phyloP scores from a whole-genome alignment of 768 basidiomycete species.

The Postia placenta region DNA sequence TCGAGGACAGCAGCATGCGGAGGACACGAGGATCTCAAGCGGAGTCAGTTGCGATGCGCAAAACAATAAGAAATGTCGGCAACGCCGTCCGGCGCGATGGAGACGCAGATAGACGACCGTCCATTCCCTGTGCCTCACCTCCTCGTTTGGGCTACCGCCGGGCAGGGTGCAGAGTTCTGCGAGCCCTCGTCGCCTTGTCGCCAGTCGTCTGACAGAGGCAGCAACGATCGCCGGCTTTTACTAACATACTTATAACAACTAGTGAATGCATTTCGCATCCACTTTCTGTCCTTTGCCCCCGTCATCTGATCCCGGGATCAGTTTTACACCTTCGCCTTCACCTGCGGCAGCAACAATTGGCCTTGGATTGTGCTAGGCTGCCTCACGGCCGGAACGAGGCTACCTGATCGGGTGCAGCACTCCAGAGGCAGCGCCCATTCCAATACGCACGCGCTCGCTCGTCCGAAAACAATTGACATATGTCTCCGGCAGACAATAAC shows the following conservation, averaged over 20 bases:
- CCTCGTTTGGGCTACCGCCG: not conserved
- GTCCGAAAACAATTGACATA: conserved; percentile 13
- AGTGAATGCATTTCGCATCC: not conserved
- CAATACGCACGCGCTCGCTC: conserved; percentile 4
- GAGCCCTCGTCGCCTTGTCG: conserved; percentile 5
- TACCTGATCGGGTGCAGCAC: conserved; percentile 14
- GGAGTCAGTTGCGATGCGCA: conserved; percentile 13
- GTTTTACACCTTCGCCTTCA: conserved; percentile 1
- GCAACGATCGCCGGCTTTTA: not conserved
- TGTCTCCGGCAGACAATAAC: conserved; percentile 22
- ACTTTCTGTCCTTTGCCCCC: not conserved
- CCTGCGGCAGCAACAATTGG: conserved; percentile 8
- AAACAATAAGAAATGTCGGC: conserved; percentile 8
- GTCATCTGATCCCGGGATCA: conserved; percentile 1
- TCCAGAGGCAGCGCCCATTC: conserved; percentile 2
- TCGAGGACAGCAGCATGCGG: conserved; percentile 5
- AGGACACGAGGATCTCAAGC: conserved; percentile 20
- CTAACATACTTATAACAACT: not conserved
- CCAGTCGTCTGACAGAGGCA: not conserved
- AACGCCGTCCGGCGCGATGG: conserved; percentile 1
- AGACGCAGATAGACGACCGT: not conserved
- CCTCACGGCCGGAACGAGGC: conserved; percentile 16
- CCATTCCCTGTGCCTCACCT: not conserved
- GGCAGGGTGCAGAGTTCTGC: not conserved
- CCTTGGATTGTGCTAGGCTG: conserved; percentile 14